These are phyloP conservation scores for Scleroderma citrinum DNA, from an alignment of 768 basidiomycete species.

Conservation along the genomic window DNA sequence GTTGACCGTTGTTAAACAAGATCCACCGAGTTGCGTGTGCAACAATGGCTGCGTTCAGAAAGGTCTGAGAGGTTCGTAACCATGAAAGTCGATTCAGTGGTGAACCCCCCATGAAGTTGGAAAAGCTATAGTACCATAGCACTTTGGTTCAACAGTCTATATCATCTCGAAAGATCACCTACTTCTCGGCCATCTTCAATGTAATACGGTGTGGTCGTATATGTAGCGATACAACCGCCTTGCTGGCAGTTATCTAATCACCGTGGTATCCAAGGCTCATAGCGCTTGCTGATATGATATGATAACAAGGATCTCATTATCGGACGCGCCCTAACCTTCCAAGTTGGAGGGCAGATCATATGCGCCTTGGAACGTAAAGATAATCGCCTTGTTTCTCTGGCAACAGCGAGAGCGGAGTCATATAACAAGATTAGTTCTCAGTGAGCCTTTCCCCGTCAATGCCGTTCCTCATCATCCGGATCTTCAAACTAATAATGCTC, in stretches of 20 bases:
- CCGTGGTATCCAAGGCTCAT: too few species aligned
- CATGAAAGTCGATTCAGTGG: constrained; percentile 79
- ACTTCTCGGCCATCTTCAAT: constrained; percentile 31
- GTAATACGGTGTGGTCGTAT: too few species aligned
- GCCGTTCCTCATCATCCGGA: neutral
- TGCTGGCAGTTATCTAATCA: too few species aligned
- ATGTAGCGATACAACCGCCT: too few species aligned
- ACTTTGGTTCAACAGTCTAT: neutral
- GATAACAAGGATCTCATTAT: too few species aligned
- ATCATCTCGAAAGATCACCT: constrained; percentile 8
- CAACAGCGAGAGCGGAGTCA: neutral
- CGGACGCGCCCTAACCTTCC: neutral
- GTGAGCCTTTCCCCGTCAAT: neutral
- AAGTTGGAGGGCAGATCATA: neutral
- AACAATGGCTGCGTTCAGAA: constrained; percentile 65
- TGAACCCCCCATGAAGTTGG: constrained; percentile 54
- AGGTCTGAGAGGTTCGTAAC: constrained; percentile 66
- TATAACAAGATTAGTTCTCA: neutral
- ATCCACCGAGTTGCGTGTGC: constrained; percentile 68
- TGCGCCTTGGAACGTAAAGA: neutral
- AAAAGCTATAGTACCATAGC: constrained; percentile 28
- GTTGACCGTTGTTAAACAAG: constrained; percentile 68
- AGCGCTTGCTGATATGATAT: too few species aligned
- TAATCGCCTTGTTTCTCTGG: neutral
- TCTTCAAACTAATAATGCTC: neutral